Evolutionary conservation across 2,329 filamentous ascomycete species (phyloP), one percentile per base, ranked within the genome.

Genomic region (Rugonectria rugulosa): DNA sequence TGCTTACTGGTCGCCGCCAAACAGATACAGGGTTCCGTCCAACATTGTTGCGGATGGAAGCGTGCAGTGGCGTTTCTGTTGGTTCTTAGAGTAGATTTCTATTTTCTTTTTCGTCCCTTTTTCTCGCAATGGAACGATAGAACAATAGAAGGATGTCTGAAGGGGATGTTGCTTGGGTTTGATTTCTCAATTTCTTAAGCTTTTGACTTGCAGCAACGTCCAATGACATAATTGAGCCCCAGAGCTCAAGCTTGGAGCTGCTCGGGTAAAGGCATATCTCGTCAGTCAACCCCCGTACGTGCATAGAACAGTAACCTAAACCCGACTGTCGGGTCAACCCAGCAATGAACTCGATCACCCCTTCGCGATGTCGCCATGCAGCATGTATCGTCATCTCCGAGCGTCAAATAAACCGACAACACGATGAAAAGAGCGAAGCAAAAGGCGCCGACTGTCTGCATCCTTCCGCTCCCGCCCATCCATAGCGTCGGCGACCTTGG

Each of bases 1-100:
- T 15, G 66, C 73, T 67, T 67, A 78, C 77, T 67, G 69, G 53
- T 72, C 67, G 32, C 75, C 76, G 21, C 77, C 77, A 29, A 75
- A 79, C 53, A 79, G 73, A 57, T 72, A 74, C 4, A 68, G 64
- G 40, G 70, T 52, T 15, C 64, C 53, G 43, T 59, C 48, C 6
- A 53, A 46, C 53, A 67, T 66, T 36, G 50, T 29, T 20, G 12
- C 31, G 6, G 9, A 21, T 26, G 19, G 29, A 32, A 5, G 12
- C 11, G 1, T 31, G 15, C 21, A 14, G 51, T 27, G 44, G 44
- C 44, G 51, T 31, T 15, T 47, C 24, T 48, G 42, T 17, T 45
- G 40, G 34, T 36, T 9, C 37, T 41, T 14, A 29, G 27, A 49
- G 32, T 49, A 41, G 36, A 17, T 29, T 29, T n/a, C 24, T 21